Conservation (phyloP, 257 asterid species). For the Nicotiana knightiana region DNA sequence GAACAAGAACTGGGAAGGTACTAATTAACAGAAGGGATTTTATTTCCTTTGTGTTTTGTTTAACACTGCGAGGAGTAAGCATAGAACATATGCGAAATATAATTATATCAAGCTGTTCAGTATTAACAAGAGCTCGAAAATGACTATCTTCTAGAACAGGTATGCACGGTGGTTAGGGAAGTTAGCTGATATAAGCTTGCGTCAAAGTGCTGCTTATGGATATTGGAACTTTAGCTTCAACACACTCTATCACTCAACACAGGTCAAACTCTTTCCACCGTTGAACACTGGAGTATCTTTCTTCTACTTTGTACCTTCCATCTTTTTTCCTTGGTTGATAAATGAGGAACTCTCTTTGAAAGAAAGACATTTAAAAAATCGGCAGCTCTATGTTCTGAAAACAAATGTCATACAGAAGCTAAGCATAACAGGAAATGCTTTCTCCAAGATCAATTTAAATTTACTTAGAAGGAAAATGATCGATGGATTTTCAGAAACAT, state of each 20-base stretch:
- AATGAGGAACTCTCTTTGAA: neutral
- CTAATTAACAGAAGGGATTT: neutral
- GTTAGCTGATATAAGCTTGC: slow-evolving; percentile 72
- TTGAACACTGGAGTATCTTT: neutral
- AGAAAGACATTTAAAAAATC: neutral
- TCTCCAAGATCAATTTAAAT: neutral
- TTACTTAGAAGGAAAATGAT: neutral
- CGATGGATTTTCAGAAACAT: neutral
- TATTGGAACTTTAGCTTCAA: slow-evolving; percentile 88
- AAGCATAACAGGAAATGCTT: neutral
- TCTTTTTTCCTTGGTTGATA: neutral
- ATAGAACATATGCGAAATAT: neutral
- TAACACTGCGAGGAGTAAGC: slow-evolving; percentile 3
- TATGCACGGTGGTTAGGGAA: slow-evolving; percentile 68
- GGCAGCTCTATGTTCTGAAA: neutral
- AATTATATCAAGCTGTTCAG: neutral
- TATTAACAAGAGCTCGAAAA: neutral
- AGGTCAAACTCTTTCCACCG: slow-evolving; percentile 42
- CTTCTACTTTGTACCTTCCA: slow-evolving; percentile 1
- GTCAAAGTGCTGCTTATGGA: slow-evolving; percentile 98
- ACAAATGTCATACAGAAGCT: neutral
- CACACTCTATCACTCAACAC: slow-evolving; percentile 81
- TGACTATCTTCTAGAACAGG: slow-evolving; percentile 31
- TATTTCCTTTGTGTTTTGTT: neutral
- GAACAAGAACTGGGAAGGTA: slow-evolving; percentile 75